Evolutionary conservation across 192 early-diverging fungal species (phyloP).

Genomic region (Coemansia sp.): DNA sequence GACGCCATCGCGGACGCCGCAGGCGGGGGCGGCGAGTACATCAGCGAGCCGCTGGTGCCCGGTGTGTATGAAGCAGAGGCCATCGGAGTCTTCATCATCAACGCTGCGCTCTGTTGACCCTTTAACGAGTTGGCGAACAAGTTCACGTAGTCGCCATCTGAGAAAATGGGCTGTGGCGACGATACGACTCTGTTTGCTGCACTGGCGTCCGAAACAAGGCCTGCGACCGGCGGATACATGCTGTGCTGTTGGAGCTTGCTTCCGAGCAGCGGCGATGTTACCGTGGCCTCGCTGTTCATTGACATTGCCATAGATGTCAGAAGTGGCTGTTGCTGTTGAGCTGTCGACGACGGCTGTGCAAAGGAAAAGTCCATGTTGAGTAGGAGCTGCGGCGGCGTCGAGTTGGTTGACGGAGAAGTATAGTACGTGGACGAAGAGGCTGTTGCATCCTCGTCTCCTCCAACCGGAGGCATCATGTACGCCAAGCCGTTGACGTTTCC

Average conservation of each 20-base stretch:
- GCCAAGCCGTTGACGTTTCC: conserved; percentile 22
- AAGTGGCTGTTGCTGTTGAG: neutral
- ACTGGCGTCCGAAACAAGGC: conserved; percentile 5
- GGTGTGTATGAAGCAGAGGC: neutral
- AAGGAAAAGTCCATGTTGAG: conserved; percentile 17
- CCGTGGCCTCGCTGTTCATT: conserved; percentile 3
- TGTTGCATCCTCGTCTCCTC: conserved; percentile 3
- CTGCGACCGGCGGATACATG: conserved; percentile 10
- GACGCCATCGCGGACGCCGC: conserved; percentile 19
- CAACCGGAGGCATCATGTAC: conserved; percentile 31
- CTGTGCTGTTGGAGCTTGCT: conserved; percentile 16
- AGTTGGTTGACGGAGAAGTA: conserved; percentile 5
- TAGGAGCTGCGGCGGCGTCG: conserved; percentile 29
- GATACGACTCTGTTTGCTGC: neutral
- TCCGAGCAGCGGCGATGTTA: neutral
- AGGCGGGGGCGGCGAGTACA: conserved; percentile 41
- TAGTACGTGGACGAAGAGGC: conserved; percentile 7
- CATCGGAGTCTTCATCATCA: neutral
- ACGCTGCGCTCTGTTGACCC: neutral
- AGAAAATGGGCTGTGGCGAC: neutral
- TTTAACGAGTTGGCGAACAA: neutral
- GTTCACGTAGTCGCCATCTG: neutral
- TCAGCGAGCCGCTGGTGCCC: neutral
- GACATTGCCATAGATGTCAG: conserved; percentile 9
- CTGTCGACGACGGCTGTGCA: neutral